These are phyloP conservation scores for Nigrospora sphaerica DNA, from an alignment of 2,329 filamentous ascomycete species.

Conservation along the genomic window DNA sequence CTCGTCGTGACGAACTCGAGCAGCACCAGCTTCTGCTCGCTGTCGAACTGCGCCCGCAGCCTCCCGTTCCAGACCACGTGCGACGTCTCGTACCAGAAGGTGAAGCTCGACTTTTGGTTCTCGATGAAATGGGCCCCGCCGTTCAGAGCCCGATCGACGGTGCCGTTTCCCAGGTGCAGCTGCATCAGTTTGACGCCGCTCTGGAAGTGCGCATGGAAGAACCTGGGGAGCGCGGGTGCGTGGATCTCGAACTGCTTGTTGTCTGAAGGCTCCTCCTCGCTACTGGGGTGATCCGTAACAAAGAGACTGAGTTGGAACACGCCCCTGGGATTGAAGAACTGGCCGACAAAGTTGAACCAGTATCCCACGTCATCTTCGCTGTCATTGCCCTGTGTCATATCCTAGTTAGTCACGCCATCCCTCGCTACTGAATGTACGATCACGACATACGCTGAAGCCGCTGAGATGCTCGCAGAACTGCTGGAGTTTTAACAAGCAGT, in stretches of 20 bases:
- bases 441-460: slow-evolving; percentile 41
- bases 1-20: slow-evolving; percentile 72
- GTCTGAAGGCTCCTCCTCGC: slow-evolving; percentile 40
- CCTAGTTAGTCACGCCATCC: slow-evolving; percentile 3
- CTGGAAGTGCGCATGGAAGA: slow-evolving; percentile 83
- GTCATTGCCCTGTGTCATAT: slow-evolving; percentile 39
- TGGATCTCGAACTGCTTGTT: slow-evolving; percentile 84
- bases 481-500: slow-evolving; percentile 52
- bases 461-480: slow-evolving; percentile 58
- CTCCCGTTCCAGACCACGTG: slow-evolving; percentile 76
- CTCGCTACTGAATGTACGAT: background rate
- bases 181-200: slow-evolving; percentile 83
- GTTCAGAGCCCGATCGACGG: slow-evolving; percentile 46
- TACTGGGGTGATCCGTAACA: slow-evolving; percentile 30
- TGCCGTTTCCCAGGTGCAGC: slow-evolving; percentile 68
- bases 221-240: slow-evolving; percentile 74
- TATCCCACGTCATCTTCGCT: slow-evolving; percentile 58
- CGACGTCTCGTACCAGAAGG: slow-evolving; percentile 82
- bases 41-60: slow-evolving; percentile 73
- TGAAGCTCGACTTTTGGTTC: slow-evolving; percentile 69
- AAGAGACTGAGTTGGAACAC: slow-evolving; percentile 69
- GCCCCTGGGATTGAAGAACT: slow-evolving; percentile 73
- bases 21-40: slow-evolving; percentile 72
- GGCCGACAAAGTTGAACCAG: slow-evolving; percentile 73
- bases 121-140: slow-evolving; percentile 68